A percentile compares a stretch with the other conserved stretches of the same genome.
Conservation (phyloP, 352 stramenopile species). For the Plasmopara halstedii region DNA sequence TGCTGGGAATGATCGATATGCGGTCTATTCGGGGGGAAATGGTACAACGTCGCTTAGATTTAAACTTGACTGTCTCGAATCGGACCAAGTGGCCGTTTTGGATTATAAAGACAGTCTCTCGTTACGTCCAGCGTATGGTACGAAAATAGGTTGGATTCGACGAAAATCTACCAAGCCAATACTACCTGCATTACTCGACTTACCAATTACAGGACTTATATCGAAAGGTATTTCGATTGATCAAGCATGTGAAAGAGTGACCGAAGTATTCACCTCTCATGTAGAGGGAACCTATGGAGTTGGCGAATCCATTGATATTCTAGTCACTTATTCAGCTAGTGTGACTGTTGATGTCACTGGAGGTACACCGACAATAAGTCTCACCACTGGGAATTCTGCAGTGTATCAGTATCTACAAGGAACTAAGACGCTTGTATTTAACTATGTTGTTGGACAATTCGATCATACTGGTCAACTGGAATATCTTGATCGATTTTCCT, state of each 20-base stretch:
- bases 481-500: slow-evolving; percentile 35
- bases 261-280: slow-evolving; percentile 29
- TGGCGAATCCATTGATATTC: slow-evolving; percentile 58
- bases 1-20: slow-evolving; percentile 21
- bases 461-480: slow-evolving; percentile 26
- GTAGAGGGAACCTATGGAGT: slow-evolving; percentile 44
- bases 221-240: slow-evolving; percentile 55
- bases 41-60: slow-evolving; percentile 47
- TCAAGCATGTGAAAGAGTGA: slow-evolving; percentile 32
- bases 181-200: slow-evolving; percentile 28
- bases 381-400: slow-evolving; percentile 34
- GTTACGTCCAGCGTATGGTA: slow-evolving; percentile 34
- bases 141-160: slow-evolving; percentile 39
- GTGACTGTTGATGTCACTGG: slow-evolving; percentile 34
- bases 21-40: slow-evolving; percentile 39
- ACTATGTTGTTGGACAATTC: slow-evolving; percentile 37
- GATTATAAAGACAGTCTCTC: slow-evolving; percentile 29
- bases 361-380: slow-evolving; percentile 29
- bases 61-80: slow-evolving; percentile 23
- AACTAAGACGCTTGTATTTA: slow-evolving; percentile 34
- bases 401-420: slow-evolving; percentile 38
- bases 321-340: slow-evolving; percentile 33
- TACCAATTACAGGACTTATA: slow-evolving; percentile 30
- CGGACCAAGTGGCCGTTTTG: slow-evolving; percentile 36
- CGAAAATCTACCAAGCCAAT: slow-evolving; percentile 29